Conservation (phyloP, 1,284 basidiomycete genomes). For the Boletus albobrunnescens region DNA sequence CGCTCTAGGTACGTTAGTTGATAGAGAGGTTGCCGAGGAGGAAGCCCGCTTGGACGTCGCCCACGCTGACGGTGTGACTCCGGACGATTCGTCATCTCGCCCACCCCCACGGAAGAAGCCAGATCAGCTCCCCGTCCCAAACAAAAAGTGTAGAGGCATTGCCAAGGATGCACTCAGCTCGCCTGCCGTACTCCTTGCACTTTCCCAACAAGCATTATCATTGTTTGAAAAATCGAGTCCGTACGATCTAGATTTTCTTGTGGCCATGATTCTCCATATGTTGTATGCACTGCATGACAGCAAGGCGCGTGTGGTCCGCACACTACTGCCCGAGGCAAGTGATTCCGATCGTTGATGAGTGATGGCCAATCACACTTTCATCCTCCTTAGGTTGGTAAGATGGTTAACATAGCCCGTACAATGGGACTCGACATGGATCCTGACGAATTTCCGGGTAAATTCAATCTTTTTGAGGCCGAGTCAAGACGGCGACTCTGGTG, state of each 20-base stretch:
- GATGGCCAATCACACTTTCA: conserved; percentile 19
- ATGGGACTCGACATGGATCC: conserved; percentile 63
- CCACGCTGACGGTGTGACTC: conserved; percentile 16
- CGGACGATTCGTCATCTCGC: conserved; percentile 27
- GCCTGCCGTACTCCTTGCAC: conserved; percentile 40
- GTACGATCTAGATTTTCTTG: conserved; percentile 51
- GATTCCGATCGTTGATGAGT: conserved; percentile 29
- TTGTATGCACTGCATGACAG: conserved; percentile 51
- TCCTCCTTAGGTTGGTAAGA: conserved; percentile 53
- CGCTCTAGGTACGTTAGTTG: conserved; percentile 50
- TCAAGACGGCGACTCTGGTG: conserved; percentile 65
- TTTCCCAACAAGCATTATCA: conserved; percentile 44
- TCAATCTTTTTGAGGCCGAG: conserved; percentile 53
- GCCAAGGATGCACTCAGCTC: conserved; percentile 27
- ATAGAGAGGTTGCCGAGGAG: conserved; percentile 31
- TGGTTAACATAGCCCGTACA: conserved; percentile 59
- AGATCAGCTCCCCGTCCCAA: conserved; percentile 12
- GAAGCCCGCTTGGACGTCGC: conserved; percentile 25
- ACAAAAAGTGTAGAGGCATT: conserved; percentile 28
- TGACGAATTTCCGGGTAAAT: conserved; percentile 44
- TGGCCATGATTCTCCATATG: conserved; percentile 51
- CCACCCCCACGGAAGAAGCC: conserved; percentile 22
- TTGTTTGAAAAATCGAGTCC: conserved; percentile 38
- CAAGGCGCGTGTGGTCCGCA: conserved; percentile 40
- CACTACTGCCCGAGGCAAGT: conserved; percentile 30